Conservation (phyloP, 2,329 filamentous ascomycete species). For the Leptographium wingfieldii region DNA sequence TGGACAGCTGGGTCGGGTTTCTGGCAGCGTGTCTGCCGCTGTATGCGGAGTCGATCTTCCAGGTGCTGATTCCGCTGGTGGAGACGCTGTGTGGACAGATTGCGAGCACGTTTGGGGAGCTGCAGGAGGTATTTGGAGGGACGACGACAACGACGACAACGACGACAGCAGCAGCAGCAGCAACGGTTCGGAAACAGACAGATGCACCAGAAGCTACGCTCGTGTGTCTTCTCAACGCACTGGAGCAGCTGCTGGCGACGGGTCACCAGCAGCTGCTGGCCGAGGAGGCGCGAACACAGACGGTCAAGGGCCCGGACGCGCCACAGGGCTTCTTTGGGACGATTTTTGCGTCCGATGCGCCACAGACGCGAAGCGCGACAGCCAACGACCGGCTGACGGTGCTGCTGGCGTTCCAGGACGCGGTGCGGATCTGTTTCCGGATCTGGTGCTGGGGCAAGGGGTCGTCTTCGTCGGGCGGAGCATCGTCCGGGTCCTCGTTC, state of each 20-base stretch:
- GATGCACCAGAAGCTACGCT: constrained; percentile 55
- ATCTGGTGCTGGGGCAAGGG: constrained; percentile 61
- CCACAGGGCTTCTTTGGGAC: constrained; percentile 84
- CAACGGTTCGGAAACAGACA: constrained; percentile 12
- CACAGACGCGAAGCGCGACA: constrained; percentile 67
- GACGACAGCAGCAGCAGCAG: no score
- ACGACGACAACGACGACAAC: constrained; percentile 12
- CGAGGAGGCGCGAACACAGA: constrained; percentile 59
- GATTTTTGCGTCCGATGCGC: constrained; percentile 71
- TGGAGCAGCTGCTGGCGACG: constrained; percentile 80
- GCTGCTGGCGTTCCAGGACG: constrained; percentile 91
- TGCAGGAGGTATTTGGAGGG: constrained; percentile 49
- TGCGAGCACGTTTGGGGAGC: constrained; percentile 53
- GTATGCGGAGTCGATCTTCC: constrained; percentile 75
- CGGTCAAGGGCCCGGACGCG: constrained; percentile 67
- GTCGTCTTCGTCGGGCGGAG: no score
- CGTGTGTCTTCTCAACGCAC: constrained; percentile 78
- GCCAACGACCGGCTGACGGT: constrained; percentile 91
- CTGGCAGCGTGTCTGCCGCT: constrained; percentile 72
- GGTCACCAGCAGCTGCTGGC: constrained; percentile 71
- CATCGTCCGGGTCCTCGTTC: no score
- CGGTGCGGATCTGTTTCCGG: constrained; percentile 77
- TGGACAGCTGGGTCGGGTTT: constrained; percentile 88
- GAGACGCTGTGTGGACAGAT: constrained; percentile 80
- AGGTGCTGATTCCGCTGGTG: constrained; percentile 79